Percentiles rank a stretch among this genome's conserved stretches.
Conservation (phyloP, 805 yeast species). For the Yamadazyma paraphyllophila region DNA sequence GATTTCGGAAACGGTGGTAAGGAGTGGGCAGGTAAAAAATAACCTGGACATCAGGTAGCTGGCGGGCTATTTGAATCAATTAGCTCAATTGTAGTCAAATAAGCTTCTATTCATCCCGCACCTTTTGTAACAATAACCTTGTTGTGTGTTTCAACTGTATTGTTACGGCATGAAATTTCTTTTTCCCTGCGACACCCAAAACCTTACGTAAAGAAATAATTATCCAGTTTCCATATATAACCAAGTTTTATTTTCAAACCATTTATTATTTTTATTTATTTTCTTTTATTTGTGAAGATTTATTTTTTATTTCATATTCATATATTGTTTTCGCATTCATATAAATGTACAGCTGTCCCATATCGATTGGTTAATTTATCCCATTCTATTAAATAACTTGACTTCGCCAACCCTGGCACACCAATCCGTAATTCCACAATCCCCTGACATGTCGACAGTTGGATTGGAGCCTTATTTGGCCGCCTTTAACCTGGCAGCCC, state of each 20-base stretch:
- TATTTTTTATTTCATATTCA: not conserved
- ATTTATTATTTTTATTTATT: not conserved
- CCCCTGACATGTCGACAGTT: not conserved
- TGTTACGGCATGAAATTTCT: slow-evolving; percentile 1
- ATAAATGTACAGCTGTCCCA: not conserved
- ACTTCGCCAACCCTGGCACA: no score
- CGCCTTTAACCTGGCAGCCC: slow-evolving; percentile 2
- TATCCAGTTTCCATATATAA: not conserved
- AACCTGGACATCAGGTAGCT: no score
- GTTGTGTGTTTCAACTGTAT: slow-evolving; percentile 1
- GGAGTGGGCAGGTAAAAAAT: no score
- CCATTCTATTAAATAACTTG: no score
- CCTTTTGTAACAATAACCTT: slow-evolving; percentile 5
- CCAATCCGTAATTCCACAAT: not conserved
- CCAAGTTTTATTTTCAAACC: not conserved
- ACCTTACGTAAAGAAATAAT: not conserved
- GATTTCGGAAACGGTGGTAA: no score
- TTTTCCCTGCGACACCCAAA: not conserved
- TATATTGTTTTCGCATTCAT: not conserved
- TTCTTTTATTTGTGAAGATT: not conserved
- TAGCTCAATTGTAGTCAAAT: not conserved
- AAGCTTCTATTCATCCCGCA: not conserved
- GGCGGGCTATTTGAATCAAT: no score
- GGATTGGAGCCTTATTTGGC: not conserved
- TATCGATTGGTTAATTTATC: no score